Evolutionary conservation across 73 alveolate genomes (phyloP), one percentile per base, ranked within the genome.

Genomic region (Uronychia binucleata): DNA sequence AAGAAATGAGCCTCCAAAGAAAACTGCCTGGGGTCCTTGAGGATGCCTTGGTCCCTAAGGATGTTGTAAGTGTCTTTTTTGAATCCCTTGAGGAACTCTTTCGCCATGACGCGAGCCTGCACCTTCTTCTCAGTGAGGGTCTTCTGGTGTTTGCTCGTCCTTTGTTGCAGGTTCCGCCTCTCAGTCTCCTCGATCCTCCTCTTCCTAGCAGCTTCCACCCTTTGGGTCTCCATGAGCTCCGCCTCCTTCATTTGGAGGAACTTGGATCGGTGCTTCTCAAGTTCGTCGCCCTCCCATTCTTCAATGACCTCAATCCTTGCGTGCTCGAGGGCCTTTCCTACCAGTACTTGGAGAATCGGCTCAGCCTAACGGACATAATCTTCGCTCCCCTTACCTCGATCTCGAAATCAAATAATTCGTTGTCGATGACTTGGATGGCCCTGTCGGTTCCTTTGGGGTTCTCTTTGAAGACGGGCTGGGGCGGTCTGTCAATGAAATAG

Each of bases 241-340:
- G 97, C 95, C 74, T 95, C 95, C 85, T 98, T 92, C 14, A 93
- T 88, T 78, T 93, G 31, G 29, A 89, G 83, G 84, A 89, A 89
- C 58, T 28, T 78, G 74, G 57, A 95, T 92, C 94, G 96, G 90
- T 96, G 99, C 87, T 95, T 87, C 46, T 77, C 79, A 78, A 95
- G 87, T 82, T 88, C 96, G 32, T 90, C 94, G 26, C 88, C 91
- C 86, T 98, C 99, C 90, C 95, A 98, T 77, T 96, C 99, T 83
- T 98, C 99, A 58, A 98, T 90, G 57, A 96, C 99, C 79, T 97
- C 99, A 94, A 96, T 96, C 89, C 97, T 85, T 8, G 99, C 98
- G 86, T 95, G 97, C 87, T 97, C 99, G 28, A 97, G 91, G 33
- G 99, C 94, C 91, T 97, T 97, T 33, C 99, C 99, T 28, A 96